Conservation (phyloP, 768 basidiomycete genomes). For the Leucogyrophana mollusca region DNA sequence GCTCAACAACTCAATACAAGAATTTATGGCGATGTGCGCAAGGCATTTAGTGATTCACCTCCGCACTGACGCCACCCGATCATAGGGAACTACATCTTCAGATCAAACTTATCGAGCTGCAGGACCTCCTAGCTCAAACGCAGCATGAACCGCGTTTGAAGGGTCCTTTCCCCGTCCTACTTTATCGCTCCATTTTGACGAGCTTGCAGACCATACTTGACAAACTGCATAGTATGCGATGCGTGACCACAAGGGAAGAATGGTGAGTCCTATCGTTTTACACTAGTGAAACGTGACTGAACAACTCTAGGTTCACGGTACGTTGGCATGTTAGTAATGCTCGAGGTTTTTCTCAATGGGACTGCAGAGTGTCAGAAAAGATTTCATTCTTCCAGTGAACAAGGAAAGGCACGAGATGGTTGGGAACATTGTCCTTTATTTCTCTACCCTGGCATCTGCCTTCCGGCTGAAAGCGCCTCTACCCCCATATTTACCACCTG, state of each 20-base stretch:
- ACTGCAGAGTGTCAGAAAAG: conserved; percentile 69
- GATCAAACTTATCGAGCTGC: conserved; percentile 83
- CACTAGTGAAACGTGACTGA: conserved; percentile 4
- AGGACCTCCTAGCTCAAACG: conserved; percentile 83
- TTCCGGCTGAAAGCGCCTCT: conserved; percentile 87
- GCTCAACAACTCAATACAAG: conserved; percentile 65
- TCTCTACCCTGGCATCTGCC: conserved; percentile 75
- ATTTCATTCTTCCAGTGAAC: conserved; percentile 92
- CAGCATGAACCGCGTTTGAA: conserved; percentile 93
- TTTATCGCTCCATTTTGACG: conserved; percentile 82
- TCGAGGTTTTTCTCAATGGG: conserved; percentile 1
- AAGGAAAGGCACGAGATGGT: conserved; percentile 90
- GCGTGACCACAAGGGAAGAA: conserved; percentile 94
- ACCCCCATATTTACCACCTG: conserved; percentile 96
- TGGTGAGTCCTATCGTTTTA: conserved; percentile 48
- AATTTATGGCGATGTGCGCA: conserved; percentile 91
- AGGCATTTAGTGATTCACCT: neutral
- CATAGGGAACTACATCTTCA: conserved; percentile 93
- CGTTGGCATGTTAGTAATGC: conserved; percentile 20
- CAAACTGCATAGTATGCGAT: conserved; percentile 91
- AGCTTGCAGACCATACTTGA: conserved; percentile 86
- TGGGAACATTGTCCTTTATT: conserved; percentile 90
- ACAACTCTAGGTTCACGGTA: conserved; percentile 64
- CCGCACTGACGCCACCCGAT: neutral
- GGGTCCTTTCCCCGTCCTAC: conserved; percentile 85